These are phyloP conservation scores for Podaxis sp. DNA, from an alignment of 768 basidiomycete genomes.

Conservation along the genomic window DNA sequence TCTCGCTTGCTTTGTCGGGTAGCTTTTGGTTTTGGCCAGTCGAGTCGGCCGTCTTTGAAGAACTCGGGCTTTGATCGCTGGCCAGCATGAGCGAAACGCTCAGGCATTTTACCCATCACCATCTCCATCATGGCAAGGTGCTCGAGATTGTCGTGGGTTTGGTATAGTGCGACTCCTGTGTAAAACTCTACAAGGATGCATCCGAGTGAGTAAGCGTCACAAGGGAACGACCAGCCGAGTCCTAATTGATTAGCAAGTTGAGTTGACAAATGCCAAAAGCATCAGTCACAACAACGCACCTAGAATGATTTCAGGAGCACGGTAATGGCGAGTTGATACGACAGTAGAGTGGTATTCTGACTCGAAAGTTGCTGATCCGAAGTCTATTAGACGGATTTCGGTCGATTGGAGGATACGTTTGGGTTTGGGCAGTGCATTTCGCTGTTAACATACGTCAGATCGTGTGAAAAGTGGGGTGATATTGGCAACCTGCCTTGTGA, in stretches of 20 bases:
- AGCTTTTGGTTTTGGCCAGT: constrained; percentile 90
- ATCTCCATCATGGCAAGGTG: constrained; percentile 99
- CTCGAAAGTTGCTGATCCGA: constrained; percentile 97
- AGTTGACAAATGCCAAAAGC: constrained; percentile 18
- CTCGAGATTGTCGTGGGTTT: constrained; percentile 98
- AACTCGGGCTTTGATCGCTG: constrained; percentile 87
- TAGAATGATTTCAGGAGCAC: constrained; percentile 98
- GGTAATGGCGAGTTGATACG: constrained; percentile 96
- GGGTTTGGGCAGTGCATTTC: constrained; percentile 61
- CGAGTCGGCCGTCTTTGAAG: constrained; percentile 88
- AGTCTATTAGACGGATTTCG: constrained; percentile 95
- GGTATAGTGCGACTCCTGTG: constrained; percentile 97
- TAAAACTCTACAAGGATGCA: constrained; percentile 99
- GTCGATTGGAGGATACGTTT: constrained; percentile 84
- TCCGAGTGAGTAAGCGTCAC: constrained; percentile 97
- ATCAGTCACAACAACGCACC: constrained; percentile 50
- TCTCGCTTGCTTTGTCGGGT: constrained; percentile 92
- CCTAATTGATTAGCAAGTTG: constrained; percentile 46
- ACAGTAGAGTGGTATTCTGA: constrained; percentile 98
- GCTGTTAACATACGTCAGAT: constrained; percentile 38
- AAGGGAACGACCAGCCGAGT: constrained; percentile 97
- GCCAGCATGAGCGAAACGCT: constrained; percentile 74
- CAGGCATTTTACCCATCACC: constrained; percentile 98
- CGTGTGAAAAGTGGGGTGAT: constrained; percentile 12
- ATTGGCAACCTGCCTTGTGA: constrained; percentile 54